Conservation (phyloP, 257 asterid genomes). For the Paulownia fortunei region DNA sequence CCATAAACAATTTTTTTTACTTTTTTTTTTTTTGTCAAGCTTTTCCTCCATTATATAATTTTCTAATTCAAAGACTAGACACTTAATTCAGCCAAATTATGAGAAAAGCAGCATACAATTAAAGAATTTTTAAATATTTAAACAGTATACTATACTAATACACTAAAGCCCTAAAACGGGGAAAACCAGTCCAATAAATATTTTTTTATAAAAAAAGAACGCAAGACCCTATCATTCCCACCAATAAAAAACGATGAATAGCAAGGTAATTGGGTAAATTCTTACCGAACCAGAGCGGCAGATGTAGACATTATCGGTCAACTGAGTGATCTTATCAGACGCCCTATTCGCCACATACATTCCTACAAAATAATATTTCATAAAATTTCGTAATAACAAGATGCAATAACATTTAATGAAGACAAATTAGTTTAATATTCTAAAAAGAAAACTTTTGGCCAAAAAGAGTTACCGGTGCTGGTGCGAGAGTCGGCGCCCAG, state of each 20-base stretch:
- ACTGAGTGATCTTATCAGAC: conserved; percentile 83
- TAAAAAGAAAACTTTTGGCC: not conserved
- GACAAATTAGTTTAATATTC: not conserved
- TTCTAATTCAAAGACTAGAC: not conserved
- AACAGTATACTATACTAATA: not conserved
- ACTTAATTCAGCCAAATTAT: not conserved
- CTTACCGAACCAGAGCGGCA: conserved; percentile 86
- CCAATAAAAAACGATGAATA: not conserved
- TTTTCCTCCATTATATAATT: not conserved
- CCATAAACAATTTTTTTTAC: not conserved
- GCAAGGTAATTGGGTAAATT: not conserved
- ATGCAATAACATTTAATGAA: not conserved
- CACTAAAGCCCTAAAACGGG: not conserved
- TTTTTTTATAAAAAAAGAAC: not conserved
- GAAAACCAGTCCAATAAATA: not conserved
- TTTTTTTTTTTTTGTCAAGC: not conserved
- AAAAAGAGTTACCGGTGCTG: conserved; percentile 70
- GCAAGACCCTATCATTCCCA: conserved; percentile 9
- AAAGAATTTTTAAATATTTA: not conserved
- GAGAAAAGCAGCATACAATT: not conserved
- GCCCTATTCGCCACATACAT: conserved; percentile 98
- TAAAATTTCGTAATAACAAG: not conserved
- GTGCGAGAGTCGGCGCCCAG: conserved; percentile 96
- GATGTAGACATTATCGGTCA: conserved; percentile 87
- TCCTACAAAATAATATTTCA: conserved; percentile 42